These are phyloP conservation scores for Fusarium coffeatum DNA, from an alignment of 2,329 filamentous ascomycete genomes.

Conservation along the genomic window DNA sequence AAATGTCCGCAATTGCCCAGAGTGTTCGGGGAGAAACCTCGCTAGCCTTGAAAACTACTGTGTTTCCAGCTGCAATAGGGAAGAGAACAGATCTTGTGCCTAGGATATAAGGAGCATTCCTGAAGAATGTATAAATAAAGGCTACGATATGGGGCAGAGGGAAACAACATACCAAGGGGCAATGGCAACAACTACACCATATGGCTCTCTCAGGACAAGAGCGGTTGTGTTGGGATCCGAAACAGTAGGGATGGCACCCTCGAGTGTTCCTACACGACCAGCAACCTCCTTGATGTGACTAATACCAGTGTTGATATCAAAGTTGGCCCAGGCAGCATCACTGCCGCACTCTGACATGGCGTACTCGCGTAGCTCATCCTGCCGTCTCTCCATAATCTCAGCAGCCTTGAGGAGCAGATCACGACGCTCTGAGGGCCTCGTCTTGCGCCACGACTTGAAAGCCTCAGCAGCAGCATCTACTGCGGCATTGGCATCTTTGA, in stretches of 20 bases:
- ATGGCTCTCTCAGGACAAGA: slow-evolving; percentile 79
- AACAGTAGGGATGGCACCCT: slow-evolving; percentile 53
- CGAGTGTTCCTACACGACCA: slow-evolving; percentile 54
- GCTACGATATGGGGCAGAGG: too few relatives aligned
- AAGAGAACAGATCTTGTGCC: slow-evolving; percentile 66
- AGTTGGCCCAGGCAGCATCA: slow-evolving; percentile 53
- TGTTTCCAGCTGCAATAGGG: slow-evolving; percentile 83
- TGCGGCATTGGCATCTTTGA: slow-evolving; percentile 65
- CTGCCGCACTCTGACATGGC: slow-evolving; percentile 65
- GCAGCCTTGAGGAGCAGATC: slow-evolving; percentile 78
- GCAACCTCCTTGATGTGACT: slow-evolving; percentile 59
- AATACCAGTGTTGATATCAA: slow-evolving; percentile 53
- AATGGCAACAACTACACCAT: slow-evolving; percentile 81
- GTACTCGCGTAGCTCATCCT: slow-evolving; percentile 69
- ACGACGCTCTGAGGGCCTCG: slow-evolving; percentile 69
- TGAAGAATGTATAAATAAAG: slow-evolving; percentile 42
- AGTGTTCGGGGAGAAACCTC: slow-evolving; percentile 74
- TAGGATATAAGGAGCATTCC: slow-evolving; percentile 69
- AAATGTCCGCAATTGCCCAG: slow-evolving; percentile 70
- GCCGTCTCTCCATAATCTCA: slow-evolving; percentile 69
- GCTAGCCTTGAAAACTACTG: slow-evolving; percentile 77
- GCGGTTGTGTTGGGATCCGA: slow-evolving; percentile 56
- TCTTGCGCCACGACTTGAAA: slow-evolving; percentile 75
- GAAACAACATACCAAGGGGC: slow-evolving; percentile 75
- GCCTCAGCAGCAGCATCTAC: slow-evolving; percentile 70